Conservation (phyloP, 2,329 filamentous ascomycete genomes). For the Emmonsiellopsis sp. region DNA sequence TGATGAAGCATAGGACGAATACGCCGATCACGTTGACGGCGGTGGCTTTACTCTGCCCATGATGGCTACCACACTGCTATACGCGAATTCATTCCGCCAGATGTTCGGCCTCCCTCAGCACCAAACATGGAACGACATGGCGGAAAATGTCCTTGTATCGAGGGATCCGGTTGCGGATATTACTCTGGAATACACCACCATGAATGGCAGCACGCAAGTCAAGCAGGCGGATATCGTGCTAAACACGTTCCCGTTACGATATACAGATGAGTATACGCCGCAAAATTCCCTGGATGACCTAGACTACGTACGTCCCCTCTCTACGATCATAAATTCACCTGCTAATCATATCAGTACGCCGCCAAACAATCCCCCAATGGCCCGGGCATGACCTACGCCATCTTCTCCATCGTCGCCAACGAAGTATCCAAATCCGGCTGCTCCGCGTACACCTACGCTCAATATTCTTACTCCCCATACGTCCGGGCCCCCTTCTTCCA, state of each 20-base stretch:
- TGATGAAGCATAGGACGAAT: conserved; percentile 45
- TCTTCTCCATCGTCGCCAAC: conserved; percentile 60
- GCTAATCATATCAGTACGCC: conserved; percentile 43
- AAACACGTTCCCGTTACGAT: conserved; percentile 56
- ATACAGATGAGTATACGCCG: conserved; percentile 45
- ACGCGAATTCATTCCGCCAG: conserved; percentile 49
- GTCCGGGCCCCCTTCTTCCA: conserved; percentile 59
- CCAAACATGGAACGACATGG: conserved; percentile 49
- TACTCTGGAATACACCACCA: conserved; percentile 54
- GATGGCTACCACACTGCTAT: conserved; percentile 46
- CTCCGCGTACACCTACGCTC: conserved; percentile 58
- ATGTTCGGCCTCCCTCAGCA: conserved; percentile 49
- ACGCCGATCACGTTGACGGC: conserved; percentile 58
- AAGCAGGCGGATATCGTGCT: conserved; percentile 66
- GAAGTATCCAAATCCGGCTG: conserved; percentile 58
- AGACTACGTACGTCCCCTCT: conserved; percentile 44
- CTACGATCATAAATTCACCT: not conserved
- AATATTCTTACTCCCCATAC: conserved; percentile 57
- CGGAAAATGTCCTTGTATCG: conserved; percentile 48
- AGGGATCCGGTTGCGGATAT: conserved; percentile 48
- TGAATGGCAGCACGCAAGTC: conserved; percentile 58
- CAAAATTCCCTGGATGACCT: conserved; percentile 47
- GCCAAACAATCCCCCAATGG: conserved; percentile 59
- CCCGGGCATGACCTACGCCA: conserved; percentile 64
- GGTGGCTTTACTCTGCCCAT: conserved; percentile 61